Conservation (phyloP, 1,139 yeast genomes). For the Meyerozyma smithsonii region DNA sequence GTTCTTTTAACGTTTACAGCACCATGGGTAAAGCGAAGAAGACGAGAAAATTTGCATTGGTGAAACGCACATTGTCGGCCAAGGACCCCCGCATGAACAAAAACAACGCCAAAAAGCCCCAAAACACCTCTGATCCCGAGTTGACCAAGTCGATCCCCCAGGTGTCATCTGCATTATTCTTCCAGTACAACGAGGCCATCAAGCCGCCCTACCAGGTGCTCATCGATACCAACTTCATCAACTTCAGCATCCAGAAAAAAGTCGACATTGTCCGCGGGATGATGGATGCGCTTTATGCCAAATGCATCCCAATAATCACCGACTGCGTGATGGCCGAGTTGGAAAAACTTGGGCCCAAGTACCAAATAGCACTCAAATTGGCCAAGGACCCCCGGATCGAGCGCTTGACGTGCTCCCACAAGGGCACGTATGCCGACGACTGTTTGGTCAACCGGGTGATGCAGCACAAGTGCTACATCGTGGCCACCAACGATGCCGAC, state of each 20-base stretch:
- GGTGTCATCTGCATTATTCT: constrained; percentile 90
- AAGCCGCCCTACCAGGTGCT: constrained; percentile 96
- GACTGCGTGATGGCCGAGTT: constrained; percentile 98
- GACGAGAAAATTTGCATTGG: constrained; percentile 93
- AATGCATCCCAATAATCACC: constrained; percentile 91
- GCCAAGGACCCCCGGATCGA: constrained; percentile 93
- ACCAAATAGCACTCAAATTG: constrained; percentile 83
- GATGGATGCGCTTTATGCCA: constrained; percentile 93
- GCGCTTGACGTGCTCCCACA: constrained; percentile 83
- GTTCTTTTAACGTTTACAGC: constrained; percentile 3
- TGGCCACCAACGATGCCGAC: constrained; percentile 98
- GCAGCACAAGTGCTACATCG: constrained; percentile 95
- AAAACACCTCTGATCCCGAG: constrained; percentile 64
- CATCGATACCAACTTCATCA: constrained; percentile 93
- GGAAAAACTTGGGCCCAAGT: constrained; percentile 92
- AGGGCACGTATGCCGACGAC: constrained; percentile 98
- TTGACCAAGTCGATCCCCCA: constrained; percentile 84
- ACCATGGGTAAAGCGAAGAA: constrained; percentile 96
- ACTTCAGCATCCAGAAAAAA: constrained; percentile 92
- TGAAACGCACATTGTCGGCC: constrained; percentile 71
- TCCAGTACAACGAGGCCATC: constrained; percentile 89
- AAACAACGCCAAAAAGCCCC: constrained; percentile 17
- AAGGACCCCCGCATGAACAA: constrained; percentile 63
- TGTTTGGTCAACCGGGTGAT: constrained; percentile 88
- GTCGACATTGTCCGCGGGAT: constrained; percentile 89